phyloP scores from a whole-genome alignment of 2,329 filamentous ascomycete genomes.

The Colletotrichum theobromicola region DNA sequence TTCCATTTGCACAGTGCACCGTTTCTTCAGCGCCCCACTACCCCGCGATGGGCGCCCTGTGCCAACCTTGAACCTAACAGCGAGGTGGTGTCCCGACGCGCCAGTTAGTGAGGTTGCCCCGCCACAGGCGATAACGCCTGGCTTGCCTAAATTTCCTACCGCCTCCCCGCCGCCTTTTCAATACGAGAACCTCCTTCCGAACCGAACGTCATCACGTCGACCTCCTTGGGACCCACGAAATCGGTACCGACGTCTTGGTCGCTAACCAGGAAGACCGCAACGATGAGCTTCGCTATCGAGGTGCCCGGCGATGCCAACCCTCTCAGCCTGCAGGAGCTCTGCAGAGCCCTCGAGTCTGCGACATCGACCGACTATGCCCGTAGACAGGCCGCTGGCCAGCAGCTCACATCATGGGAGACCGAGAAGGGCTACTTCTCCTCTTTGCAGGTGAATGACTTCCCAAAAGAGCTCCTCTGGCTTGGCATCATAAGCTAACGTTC shows the following conservation, averaged over 20 bases:
- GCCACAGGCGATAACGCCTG: conserved; percentile 11
- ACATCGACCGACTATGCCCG: conserved; percentile 66
- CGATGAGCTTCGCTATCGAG: conserved; percentile 77
- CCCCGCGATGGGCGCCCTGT: conserved; percentile 16
- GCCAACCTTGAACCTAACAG: neutral
- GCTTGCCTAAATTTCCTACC: conserved; percentile 12
- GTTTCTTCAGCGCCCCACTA: conserved; percentile 20
- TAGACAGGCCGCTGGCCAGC: conserved; percentile 71
- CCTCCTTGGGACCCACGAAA: neutral
- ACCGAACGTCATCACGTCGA: neutral
- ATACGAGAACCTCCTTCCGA: neutral
- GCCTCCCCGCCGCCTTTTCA: conserved; percentile 1
- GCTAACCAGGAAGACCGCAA: conserved; percentile 21
- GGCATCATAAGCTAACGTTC: neutral
- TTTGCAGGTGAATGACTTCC: conserved; percentile 63
- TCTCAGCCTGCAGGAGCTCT: conserved; percentile 67
- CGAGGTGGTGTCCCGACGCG: neutral
- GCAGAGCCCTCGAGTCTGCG: conserved; percentile 67
- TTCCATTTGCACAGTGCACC: neutral
- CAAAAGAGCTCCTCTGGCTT: neutral
- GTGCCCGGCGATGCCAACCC: conserved; percentile 82
- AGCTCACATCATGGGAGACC: conserved; percentile 75
- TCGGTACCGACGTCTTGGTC: conserved; percentile 10
- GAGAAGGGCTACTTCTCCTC: conserved; percentile 70
- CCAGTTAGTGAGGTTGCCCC: conserved; percentile 3